A percentile compares a stretch with the other conserved stretches of the same genome.
Evolutionary conservation across 1,284 basidiomycete genomes (phyloP).

Genomic region (Malassezia globosa): DNA sequence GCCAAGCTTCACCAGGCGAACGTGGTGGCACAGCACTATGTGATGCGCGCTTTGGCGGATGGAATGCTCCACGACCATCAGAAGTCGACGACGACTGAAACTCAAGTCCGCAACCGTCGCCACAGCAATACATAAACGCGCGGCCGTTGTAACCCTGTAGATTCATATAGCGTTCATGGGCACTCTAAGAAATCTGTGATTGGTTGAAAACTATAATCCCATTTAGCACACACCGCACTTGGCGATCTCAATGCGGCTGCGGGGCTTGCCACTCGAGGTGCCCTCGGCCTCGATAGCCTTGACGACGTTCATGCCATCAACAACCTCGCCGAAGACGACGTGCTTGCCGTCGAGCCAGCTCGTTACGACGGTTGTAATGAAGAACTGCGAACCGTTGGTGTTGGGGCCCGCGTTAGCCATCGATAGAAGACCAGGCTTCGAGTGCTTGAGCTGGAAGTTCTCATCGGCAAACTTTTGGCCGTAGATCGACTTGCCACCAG

Average conservation of each 20-base stretch:
- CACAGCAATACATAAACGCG: too few species aligned
- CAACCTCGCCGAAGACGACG: constrained; percentile 36
- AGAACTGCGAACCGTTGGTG: constrained; percentile 42
- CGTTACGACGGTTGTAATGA: constrained; percentile 45
- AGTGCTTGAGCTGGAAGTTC: constrained; percentile 38
- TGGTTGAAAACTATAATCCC: background rate
- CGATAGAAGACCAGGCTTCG: constrained; percentile 25
- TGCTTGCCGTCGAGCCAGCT: constrained; percentile 54
- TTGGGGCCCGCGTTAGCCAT: constrained; percentile 33
- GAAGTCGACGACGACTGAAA: too few species aligned
- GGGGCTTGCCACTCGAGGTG: constrained; percentile 33
- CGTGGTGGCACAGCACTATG: constrained; percentile 10
- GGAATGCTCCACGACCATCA: constrained; percentile 2
- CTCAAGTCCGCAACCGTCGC: too few species aligned
- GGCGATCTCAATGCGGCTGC: constrained; percentile 39
- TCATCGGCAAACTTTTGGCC: constrained; percentile 39
- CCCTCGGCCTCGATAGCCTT: constrained; percentile 42
- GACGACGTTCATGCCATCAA: constrained; percentile 37
- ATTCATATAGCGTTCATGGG: too few species aligned
- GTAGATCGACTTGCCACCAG: constrained; percentile 47
- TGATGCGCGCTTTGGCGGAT: constrained; percentile 13
- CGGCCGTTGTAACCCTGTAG: too few species aligned
- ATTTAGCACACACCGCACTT: constrained; percentile 40
- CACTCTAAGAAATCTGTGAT: too few species aligned
- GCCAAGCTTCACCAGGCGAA: constrained; percentile 4